Conservation (phyloP, 306 rosid genomes). For the Rosa lucieae region DNA sequence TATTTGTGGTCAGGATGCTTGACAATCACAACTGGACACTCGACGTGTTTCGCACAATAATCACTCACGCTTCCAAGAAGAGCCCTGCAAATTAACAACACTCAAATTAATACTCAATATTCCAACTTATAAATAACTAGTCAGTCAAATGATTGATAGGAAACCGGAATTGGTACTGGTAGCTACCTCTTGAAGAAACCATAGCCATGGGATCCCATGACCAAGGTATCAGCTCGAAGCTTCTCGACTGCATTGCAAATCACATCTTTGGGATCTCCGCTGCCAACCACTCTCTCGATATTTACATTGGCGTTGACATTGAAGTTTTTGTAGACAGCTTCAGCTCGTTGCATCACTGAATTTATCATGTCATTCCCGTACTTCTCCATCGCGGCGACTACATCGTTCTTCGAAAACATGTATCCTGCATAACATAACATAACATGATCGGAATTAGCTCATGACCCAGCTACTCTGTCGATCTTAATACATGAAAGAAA, state of each 20-base stretch:
- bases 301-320: slow-evolving; percentile 42
- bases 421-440: slow-evolving; percentile 39
- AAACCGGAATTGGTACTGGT: not conserved
- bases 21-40: slow-evolving; percentile 79
- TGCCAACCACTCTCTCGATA: slow-evolving; percentile 54
- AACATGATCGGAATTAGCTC: not conserved
- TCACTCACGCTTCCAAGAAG: slow-evolving; percentile 88
- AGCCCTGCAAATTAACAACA: slow-evolving; percentile 41
- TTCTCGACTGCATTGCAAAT: slow-evolving; percentile 62
- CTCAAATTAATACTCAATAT: not conserved
- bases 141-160: not conserved
- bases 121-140: not conserved
- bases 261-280: slow-evolving; percentile 71
- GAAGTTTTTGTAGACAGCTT: slow-evolving; percentile 46
- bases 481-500: not conserved
- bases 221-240: slow-evolving; percentile 64
- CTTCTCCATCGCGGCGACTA: slow-evolving; percentile 51
- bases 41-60: slow-evolving; percentile 65
- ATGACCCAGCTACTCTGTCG: too few species aligned
- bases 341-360: slow-evolving; percentile 78
- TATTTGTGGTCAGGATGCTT: slow-evolving; percentile 40
- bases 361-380: slow-evolving; percentile 45
- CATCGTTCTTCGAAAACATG: slow-evolving; percentile 50
- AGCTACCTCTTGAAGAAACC: slow-evolving; percentile 70
- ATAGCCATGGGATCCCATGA: slow-evolving; percentile 82